phyloP scores from a whole-genome alignment of 768 basidiomycete species.

The Lactarius hatsudake region DNA sequence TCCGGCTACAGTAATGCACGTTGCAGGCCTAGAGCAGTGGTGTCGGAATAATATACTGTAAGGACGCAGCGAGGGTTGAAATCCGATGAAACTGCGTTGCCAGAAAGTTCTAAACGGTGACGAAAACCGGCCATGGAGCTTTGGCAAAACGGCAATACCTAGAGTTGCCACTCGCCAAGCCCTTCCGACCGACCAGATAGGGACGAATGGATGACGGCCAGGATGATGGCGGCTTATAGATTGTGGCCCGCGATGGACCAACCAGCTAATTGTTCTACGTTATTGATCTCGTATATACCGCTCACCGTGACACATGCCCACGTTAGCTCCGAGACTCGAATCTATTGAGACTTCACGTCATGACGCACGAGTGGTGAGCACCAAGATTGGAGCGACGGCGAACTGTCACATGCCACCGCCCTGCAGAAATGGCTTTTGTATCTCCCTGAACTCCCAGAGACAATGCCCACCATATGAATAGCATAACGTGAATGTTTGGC shows the following conservation, averaged over 20 bases:
- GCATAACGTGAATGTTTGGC: slow-evolving; percentile 1
- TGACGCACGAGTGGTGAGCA: background rate
- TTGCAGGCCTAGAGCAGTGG: background rate
- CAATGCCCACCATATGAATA: slow-evolving; percentile 53
- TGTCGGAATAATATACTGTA: background rate
- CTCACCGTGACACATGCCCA: background rate
- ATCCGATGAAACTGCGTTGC: background rate
- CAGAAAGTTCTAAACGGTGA: background rate
- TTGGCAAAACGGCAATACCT: background rate
- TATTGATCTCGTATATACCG: background rate
- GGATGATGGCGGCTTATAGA: background rate
- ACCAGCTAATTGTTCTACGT: background rate
- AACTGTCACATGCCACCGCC: slow-evolving; percentile 29
- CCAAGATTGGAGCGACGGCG: background rate
- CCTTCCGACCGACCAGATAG: no score
- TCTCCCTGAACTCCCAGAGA: slow-evolving; percentile 55
- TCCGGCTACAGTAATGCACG: background rate
- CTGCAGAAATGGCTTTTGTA: slow-evolving; percentile 58
- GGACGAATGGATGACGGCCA: background rate
- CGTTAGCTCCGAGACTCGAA: background rate
- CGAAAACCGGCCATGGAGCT: background rate
- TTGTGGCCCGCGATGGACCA: background rate
- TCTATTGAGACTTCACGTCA: background rate
- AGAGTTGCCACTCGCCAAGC: background rate
- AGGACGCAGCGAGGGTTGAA: background rate